These are phyloP conservation scores for Limnanthes douglasii DNA, from an alignment of 345 rosid genomes.

Conservation along the genomic window DNA sequence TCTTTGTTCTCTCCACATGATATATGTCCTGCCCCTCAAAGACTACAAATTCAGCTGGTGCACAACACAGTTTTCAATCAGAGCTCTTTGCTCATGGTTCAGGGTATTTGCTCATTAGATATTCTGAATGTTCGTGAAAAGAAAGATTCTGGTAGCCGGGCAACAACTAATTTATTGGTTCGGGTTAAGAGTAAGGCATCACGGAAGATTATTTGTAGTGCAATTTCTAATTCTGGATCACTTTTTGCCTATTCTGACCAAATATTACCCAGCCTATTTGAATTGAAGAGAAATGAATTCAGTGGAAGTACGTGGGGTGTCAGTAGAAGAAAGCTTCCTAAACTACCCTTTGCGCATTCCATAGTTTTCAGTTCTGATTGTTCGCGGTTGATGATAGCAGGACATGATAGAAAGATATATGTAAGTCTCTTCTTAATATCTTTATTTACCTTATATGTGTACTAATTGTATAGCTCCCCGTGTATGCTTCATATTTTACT, in stretches of 20 bases:
- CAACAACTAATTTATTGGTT: slow-evolving; percentile 45
- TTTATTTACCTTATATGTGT: no score
- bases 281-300: slow-evolving; percentile 29
- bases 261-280: slow-evolving; percentile 48
- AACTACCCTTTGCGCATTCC: slow-evolving; percentile 59
- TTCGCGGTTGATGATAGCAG: slow-evolving; percentile 50
- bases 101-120: slow-evolving; percentile 48
- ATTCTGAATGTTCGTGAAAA: slow-evolving; percentile 36
- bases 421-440: slow-evolving; percentile 32
- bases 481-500: no score
- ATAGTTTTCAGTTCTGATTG: slow-evolving; percentile 73
- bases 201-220: slow-evolving; percentile 72
- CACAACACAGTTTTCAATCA: slow-evolving; percentile 33
- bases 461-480: no score
- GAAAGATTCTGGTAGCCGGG: slow-evolving; percentile 29
- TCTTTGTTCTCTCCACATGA: slow-evolving; percentile 87
- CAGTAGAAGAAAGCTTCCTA: slow-evolving; percentile 50
- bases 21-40: slow-evolving; percentile 95
- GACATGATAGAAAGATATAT: slow-evolving; percentile 68
- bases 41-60: slow-evolving; percentile 63
- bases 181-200: slow-evolving; percentile 58
- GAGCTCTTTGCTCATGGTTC: slow-evolving; percentile 63
- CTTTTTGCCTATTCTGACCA: slow-evolving; percentile 78
- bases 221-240: slow-evolving; percentile 59
- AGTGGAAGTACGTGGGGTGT: slow-evolving; percentile 42